Evolutionary conservation across 2,329 filamentous ascomycete species (phyloP).

Genomic region (Ploettnerulaceae sp.): DNA sequence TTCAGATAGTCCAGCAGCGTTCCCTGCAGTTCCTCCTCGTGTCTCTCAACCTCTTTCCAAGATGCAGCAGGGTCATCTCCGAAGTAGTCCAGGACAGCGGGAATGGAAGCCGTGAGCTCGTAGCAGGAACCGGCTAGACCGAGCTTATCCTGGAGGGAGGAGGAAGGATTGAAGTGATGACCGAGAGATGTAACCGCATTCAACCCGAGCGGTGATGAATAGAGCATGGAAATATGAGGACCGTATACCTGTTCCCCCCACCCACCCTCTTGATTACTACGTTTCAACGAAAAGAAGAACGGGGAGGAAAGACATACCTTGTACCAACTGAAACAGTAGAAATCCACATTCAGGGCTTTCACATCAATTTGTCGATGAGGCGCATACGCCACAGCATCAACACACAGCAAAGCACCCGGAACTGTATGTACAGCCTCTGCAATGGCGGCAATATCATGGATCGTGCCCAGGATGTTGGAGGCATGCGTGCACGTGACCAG

Average conservation of each 20-base stretch:
- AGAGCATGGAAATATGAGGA: constrained; percentile 68
- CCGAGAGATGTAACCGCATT: constrained; percentile 51
- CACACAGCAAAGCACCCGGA: constrained; percentile 57
- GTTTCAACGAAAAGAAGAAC: too few species aligned
- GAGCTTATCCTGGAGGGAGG: constrained; percentile 60
- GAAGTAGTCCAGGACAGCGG: constrained; percentile 59
- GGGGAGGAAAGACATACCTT: constrained; percentile 42
- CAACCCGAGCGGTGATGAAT: constrained; percentile 55
- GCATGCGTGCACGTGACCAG: constrained; percentile 70
- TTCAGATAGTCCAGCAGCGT: constrained; percentile 56
- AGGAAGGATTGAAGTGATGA: constrained; percentile 62
- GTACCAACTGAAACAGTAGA: constrained; percentile 79
- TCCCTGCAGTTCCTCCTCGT: constrained; percentile 57
- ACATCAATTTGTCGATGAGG: constrained; percentile 70
- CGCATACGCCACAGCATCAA: constrained; percentile 73
- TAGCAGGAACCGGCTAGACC: constrained; percentile 66
- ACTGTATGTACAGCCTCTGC: constrained; percentile 44
- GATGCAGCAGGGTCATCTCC: constrained; percentile 34
- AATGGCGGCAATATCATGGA: constrained; percentile 57
- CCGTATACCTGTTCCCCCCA: constrained; percentile 54
- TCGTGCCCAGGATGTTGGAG: constrained; percentile 68
- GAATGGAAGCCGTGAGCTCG: constrained; percentile 61
- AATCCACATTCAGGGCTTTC: constrained; percentile 62
- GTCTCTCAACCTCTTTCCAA: constrained; percentile 50
- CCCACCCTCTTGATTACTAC: background rate